Base-by-base conservation (phyloP, 2,329 filamentous ascomycete species). In the Penicillium sp. region DNA sequence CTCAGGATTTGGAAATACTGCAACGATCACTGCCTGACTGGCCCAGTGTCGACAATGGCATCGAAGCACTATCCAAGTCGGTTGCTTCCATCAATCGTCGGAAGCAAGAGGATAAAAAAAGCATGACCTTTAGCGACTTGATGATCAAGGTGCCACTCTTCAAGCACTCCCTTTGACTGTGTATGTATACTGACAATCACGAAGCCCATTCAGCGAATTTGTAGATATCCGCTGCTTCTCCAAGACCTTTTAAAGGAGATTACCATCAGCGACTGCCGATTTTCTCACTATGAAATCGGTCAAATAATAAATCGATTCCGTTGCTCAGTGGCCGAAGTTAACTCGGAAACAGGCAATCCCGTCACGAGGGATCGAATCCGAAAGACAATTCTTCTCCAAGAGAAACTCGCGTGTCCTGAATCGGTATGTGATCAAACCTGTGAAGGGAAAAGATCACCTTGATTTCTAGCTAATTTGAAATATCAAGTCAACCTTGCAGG, bases 121-220 rank as follows among this genome's bases (percentile, higher is more conserved):
- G 88, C 2, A 73, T 95, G 55, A 90, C 86, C 1, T 81, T 96
- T 54, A 82, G 84, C 42, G 93, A 97, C 68, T 76, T 97, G 4
- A 76, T 97, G 47, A 90, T 96, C 57, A 97, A 97, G 80, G 90
- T 88, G 58, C 55, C 18, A 32, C n/a, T 25, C 29, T 26, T 11
- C 9, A 5, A 8, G 11, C 18, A 24, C 11, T 27, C 13, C 4
- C 32, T 37, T 24, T 37, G 53, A 53, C 56, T 32, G 9, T 50
- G 24, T 3, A 35, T 13, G 46, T 48, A 26, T 34, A 26, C 49
- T 66, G 32, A 65, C 39, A 12, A 32, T 9, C 5, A n/a, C 0
- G 8, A 42, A 95, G 88, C 93, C 91, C 0, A 90, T 96, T 18
- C 91, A 98, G 69, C 81, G 91, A 47, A 80, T 96, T 24, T 95